Evolutionary conservation across 2,329 filamentous ascomycete species (phyloP).

Genomic region (Trichoderma pleuroti): DNA sequence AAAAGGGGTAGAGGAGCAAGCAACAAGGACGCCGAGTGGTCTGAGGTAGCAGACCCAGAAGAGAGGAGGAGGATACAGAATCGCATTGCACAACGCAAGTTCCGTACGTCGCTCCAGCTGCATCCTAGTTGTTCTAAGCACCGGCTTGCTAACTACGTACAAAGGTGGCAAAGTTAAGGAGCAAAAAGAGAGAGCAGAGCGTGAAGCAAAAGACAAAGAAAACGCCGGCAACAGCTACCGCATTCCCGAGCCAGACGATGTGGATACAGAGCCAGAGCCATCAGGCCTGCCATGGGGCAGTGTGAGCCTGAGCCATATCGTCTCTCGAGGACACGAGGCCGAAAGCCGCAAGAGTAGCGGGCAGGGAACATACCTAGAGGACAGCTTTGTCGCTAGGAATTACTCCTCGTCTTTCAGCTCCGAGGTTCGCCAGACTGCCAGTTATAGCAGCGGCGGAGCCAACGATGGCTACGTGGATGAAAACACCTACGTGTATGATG

Average conservation of each 20-base stretch:
- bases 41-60: constrained; percentile 64
- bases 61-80: constrained; percentile 74
- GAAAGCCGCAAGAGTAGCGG: constrained; percentile 44
- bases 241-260: constrained; percentile 55
- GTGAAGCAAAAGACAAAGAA: constrained; percentile 60
- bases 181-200: constrained; percentile 61
- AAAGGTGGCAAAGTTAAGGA: constrained; percentile 68
- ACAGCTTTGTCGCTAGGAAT: constrained; percentile 31
- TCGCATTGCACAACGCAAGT: constrained; percentile 71
- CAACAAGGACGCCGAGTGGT: constrained; percentile 61
- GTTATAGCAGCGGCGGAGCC: constrained; percentile 33
- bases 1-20: constrained; percentile 43
- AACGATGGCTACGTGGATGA: constrained; percentile 36
- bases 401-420: constrained; percentile 28
- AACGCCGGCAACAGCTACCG: constrained; percentile 63
- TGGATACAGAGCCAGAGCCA: constrained; percentile 48
- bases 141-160: constrained; percentile 12
- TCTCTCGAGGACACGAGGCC: constrained; percentile 49
- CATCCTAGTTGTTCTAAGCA: not conserved
- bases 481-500: constrained; percentile 27
- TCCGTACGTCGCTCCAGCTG: constrained; percentile 50
- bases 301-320: constrained; percentile 56
- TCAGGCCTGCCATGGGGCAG: constrained; percentile 72
- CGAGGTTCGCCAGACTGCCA: constrained; percentile 28
- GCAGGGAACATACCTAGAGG: constrained; percentile 35